Conservation (phyloP, 2,329 filamentous ascomycete species). For the Pseudocercospora fijiensis region DNA sequence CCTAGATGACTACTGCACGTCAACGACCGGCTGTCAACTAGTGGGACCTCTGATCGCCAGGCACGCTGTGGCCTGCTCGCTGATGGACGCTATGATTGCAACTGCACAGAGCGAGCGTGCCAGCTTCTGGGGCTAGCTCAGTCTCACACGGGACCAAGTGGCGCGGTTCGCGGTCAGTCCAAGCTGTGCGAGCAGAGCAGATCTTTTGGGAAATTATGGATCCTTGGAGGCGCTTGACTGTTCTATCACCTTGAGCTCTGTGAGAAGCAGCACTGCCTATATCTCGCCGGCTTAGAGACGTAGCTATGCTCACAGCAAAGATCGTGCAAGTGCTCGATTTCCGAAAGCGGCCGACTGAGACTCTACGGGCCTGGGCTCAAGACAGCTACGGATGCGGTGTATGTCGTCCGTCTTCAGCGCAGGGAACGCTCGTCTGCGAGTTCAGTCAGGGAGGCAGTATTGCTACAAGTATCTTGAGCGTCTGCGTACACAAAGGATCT, state of each 20-base stretch:
- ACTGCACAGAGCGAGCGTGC: constrained; percentile 24
- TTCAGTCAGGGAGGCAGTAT: constrained; percentile 23
- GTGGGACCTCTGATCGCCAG: constrained; percentile 24
- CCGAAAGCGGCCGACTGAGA: constrained; percentile 38
- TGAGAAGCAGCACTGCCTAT: constrained; percentile 25
- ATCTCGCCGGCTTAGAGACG: constrained; percentile 23
- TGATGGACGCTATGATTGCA: constrained; percentile 6
- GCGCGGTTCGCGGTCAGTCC: constrained; percentile 34
- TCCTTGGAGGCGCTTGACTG: constrained; percentile 28
- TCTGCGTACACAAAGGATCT: constrained; percentile 38
- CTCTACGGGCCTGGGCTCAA: constrained; percentile 33
- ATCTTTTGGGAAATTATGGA: constrained; percentile 34
- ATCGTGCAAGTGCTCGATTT: constrained; percentile 30
- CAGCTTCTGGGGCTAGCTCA: constrained; percentile 26
- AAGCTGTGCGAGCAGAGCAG: constrained; percentile 29
- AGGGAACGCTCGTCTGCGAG: constrained; percentile 5
- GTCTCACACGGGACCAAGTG: constrained; percentile 37
- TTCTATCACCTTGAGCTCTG: constrained; percentile 29
- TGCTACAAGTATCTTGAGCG: constrained; percentile 37
- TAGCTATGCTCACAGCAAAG: constrained; percentile 23
- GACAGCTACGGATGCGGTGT: constrained; percentile 38
- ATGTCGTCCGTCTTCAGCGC: constrained; percentile 35
- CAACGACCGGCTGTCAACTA: constrained; percentile 27
- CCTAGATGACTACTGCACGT: constrained; percentile 34
- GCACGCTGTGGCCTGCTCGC: constrained; percentile 21